phyloP scores from a whole-genome alignment of 768 basidiomycete genomes.

The Paxillus rubicundulus region DNA sequence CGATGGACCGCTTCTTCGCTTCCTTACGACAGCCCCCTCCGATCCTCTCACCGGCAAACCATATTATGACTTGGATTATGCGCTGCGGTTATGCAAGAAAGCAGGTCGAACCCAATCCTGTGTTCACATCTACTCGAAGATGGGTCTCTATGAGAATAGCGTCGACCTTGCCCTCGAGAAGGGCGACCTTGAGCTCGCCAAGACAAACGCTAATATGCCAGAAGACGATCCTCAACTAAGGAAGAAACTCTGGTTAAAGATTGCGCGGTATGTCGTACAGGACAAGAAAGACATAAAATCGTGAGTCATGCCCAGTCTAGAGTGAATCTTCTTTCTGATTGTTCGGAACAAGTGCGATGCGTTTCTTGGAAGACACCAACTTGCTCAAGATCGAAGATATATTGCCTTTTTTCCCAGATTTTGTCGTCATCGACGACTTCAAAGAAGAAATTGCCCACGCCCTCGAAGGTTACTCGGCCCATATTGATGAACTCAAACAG shows the following conservation, averaged over 20 bases:
- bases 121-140: constrained; percentile 95
- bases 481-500: constrained; percentile 83
- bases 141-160: constrained; percentile 95
- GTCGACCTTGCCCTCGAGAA: constrained; percentile 94
- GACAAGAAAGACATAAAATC: constrained; percentile 98
- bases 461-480: constrained; percentile 87
- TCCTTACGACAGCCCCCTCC: constrained; percentile 77
- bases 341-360: constrained; percentile 74
- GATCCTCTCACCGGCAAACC: constrained; percentile 83
- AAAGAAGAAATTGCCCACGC: constrained; percentile 98
- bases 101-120: constrained; percentile 81
- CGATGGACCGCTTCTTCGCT: constrained; percentile 76
- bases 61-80: constrained; percentile 97
- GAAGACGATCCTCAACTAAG: constrained; percentile 83
- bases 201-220: constrained; percentile 92
- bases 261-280: constrained; percentile 97
- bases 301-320: constrained; percentile 48
- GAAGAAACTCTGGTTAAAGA: constrained; percentile 97
- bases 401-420: constrained; percentile 98
- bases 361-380: constrained; percentile 91
- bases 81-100: constrained; percentile 86
- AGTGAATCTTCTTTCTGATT: neutral
- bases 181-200: constrained; percentile 93
- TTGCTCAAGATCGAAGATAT: constrained; percentile 98
- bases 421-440: constrained; percentile 98